Conservation (phyloP, 2,329 filamentous ascomycete species). For the Scleromitrula shiraiana region DNA sequence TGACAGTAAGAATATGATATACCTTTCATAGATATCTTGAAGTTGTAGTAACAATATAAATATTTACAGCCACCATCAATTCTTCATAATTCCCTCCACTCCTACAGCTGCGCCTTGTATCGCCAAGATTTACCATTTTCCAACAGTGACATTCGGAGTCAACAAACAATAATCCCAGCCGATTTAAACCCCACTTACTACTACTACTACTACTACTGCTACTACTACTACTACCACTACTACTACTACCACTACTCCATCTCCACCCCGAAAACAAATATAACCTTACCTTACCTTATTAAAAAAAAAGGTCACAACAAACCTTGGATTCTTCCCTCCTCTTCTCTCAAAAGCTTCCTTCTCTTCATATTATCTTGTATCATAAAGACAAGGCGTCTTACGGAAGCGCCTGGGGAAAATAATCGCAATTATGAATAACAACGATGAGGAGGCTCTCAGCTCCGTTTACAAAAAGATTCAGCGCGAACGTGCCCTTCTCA, state of each 20-base stretch:
- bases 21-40: too few relatives aligned
- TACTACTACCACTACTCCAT: too few relatives aligned
- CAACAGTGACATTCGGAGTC: slow-evolving; percentile 7
- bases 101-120: slow-evolving; percentile 1
- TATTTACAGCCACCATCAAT: too few relatives aligned
- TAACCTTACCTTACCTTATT: slow-evolving; percentile 7
- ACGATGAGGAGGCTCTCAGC: slow-evolving; percentile 57
- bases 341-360: background rate
- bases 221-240: background rate
- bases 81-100: too few relatives aligned
- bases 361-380: background rate
- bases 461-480: slow-evolving; percentile 96
- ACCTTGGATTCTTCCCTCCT: background rate
- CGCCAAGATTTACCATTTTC: slow-evolving; percentile 6
- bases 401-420: background rate
- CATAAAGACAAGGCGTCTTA: background rate
- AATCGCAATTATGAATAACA: slow-evolving; percentile 43
- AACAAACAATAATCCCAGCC: slow-evolving; percentile 10
- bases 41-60: too few relatives aligned
- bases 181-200: slow-evolving; percentile 7
- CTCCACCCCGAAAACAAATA: slow-evolving; percentile 9
- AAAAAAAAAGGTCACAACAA: slow-evolving; percentile 1
- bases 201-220: too few relatives aligned
- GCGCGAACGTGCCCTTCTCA: slow-evolving; percentile 90
- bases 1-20: too few relatives aligned